Evolutionary conservation across 495 filamentous ascomycete genomes (phyloP).

Genomic region (Podospora pseudopauciseta): DNA sequence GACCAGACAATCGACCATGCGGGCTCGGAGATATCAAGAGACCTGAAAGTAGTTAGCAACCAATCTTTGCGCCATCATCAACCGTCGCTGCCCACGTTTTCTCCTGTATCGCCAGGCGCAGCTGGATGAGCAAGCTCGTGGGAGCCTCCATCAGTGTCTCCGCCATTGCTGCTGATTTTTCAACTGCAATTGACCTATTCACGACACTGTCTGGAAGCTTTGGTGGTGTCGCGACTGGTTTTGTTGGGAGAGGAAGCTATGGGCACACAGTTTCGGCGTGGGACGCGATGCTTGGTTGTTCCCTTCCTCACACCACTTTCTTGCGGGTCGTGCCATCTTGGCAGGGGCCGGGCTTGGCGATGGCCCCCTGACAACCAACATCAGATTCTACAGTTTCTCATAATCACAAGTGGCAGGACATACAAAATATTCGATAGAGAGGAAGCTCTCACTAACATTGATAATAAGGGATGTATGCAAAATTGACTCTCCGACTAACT

Average conservation of each 20-base stretch:
- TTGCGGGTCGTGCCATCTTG: background rate
- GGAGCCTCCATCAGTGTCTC: slow-evolving; percentile 17
- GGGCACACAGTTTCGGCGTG: background rate
- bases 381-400: background rate
- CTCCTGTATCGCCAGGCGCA: slow-evolving; percentile 19
- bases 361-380: background rate
- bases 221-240: background rate
- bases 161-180: background rate
- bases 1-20: slow-evolving; percentile 24
- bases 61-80: background rate
- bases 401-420: background rate
- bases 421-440: background rate
- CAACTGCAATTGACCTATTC: background rate
- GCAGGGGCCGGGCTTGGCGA: background rate
- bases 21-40: slow-evolving; percentile 14
- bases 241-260: background rate
- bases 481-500: slow-evolving; percentile 7
- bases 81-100: slow-evolving; percentile 1
- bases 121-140: slow-evolving; percentile 21
- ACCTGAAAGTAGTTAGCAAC: background rate
- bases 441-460: slow-evolving; percentile 4
- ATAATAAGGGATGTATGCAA: slow-evolving; percentile 18
- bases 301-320: slow-evolving; percentile 17
- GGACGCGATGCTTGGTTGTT: background rate
- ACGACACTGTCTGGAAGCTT: background rate